Evolutionary conservation across 345 rosid genomes (phyloP), one percentile per base, ranked within the genome.

Genomic region (Sonneratia caseolaris): DNA sequence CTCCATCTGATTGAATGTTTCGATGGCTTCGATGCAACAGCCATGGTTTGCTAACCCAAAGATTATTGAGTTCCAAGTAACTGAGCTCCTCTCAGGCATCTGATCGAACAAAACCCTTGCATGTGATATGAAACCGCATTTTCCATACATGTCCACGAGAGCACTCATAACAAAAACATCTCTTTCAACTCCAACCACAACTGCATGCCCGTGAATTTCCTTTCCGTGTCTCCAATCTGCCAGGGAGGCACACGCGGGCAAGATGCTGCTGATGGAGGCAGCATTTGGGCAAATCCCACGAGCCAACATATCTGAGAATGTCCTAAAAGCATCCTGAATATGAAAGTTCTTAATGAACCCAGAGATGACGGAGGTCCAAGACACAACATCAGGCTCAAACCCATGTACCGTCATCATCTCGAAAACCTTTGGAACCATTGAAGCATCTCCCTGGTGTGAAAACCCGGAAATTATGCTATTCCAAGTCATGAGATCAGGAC

Each of bases 11-110:
- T 78, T 24, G 36, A 90, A 94, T 47, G 87, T 88, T 69, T 85
- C 82, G 42, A 86, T 79, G 22, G 98, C 97, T 81, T 90, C 84
- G 2, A 80, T 70, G 40, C 88, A 86, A 69, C 75, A 81, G 1
- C 98, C 96, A 35, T 94, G 91, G 75, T 88, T 91, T 32, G 95
- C 97, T 24, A 82, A 86, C 68, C 87, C 92, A 57, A 94, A 94
- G 53, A 91, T 91, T 93, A 91, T 90, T 7, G 92, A 88, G 78
- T 94, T 94, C 91, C 91, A 94, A 64, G 95, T 87, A 57, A 84
- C 91, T 0, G 86, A 79, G 71, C 80, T 88, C 79, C 80, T 87
- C 73, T 82, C 86, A 24, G 77, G 43, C 81, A 83, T 85, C 62
- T 78, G 84, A 64, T 6, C 38, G 66, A 94, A 94, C 80, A 90